A percentile compares a stretch with the other conserved stretches of the same genome.
These are phyloP conservation scores for Albugo candida DNA, from an alignment of 352 stramenopile species.

Conservation along the genomic window DNA sequence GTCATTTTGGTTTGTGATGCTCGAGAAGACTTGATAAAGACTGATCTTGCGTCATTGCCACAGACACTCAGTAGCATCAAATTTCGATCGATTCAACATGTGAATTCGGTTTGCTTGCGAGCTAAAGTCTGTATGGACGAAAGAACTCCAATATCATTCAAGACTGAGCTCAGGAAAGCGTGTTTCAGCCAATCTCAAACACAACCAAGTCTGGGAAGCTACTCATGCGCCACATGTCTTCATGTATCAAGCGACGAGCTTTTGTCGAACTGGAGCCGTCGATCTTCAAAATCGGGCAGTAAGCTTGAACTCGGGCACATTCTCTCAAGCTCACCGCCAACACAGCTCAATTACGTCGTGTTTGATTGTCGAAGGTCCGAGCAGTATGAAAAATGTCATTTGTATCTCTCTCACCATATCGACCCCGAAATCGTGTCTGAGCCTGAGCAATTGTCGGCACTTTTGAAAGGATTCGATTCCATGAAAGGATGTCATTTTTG, in stretches of 20 bases:
- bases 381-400: slow-evolving; percentile 57
- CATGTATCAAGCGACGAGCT: slow-evolving; percentile 73
- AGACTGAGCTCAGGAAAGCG: slow-evolving; percentile 58
- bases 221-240: slow-evolving; percentile 54
- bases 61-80: slow-evolving; percentile 62
- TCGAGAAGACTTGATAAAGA: slow-evolving; percentile 30
- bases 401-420: slow-evolving; percentile 76
- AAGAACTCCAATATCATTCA: slow-evolving; percentile 52
- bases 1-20: slow-evolving; percentile 57
- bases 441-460: slow-evolving; percentile 42
- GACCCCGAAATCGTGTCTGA: slow-evolving; percentile 52
- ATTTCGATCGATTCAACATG: slow-evolving; percentile 28
- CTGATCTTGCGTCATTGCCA: slow-evolving; percentile 57
- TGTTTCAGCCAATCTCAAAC: slow-evolving; percentile 56
- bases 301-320: not conserved
- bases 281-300: slow-evolving; percentile 11
- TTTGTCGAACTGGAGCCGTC: slow-evolving; percentile 46
- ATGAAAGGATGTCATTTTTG: slow-evolving; percentile 84
- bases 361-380: slow-evolving; percentile 58
- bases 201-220: slow-evolving; percentile 15
- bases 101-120: slow-evolving; percentile 29
- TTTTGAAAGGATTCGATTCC: slow-evolving; percentile 58
- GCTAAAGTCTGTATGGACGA: slow-evolving; percentile 32
- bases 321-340: not conserved
- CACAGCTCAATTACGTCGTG: slow-evolving; percentile 30